Evolutionary conservation across 805 yeast genomes (phyloP).

Genomic region (baker's yeast (Saccharomyces cerevisiae)): DNA sequence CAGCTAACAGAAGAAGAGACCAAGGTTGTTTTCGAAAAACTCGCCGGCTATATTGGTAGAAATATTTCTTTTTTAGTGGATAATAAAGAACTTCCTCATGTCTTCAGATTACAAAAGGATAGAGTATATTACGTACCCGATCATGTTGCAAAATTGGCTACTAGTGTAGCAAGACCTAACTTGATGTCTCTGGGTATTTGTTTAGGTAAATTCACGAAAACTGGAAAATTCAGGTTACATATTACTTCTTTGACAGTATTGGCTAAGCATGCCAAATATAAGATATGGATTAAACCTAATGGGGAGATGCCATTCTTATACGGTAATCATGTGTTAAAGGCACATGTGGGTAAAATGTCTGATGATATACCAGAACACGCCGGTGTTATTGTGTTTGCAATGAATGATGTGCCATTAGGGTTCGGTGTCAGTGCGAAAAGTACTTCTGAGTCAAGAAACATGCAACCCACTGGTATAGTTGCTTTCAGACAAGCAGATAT

Average conservation of each 20-base stretch:
- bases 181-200: conserved; percentile 91
- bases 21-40: conserved; percentile 87
- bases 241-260: conserved; percentile 81
- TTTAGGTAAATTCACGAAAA: conserved; percentile 93
- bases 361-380: conserved; percentile 98
- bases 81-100: conserved; percentile 74
- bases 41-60: conserved; percentile 94
- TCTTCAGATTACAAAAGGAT: conserved; percentile 91
- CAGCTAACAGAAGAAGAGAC: conserved; percentile 95
- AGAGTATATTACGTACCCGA: conserved; percentile 90
- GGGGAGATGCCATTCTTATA: conserved; percentile 98
- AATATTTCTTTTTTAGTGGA: conserved; percentile 84
- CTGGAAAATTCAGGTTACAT: conserved; percentile 92
- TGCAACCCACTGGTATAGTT: conserved; percentile 90
- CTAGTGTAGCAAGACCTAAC: conserved; percentile 80
- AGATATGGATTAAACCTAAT: conserved; percentile 91
- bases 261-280: conserved; percentile 83
- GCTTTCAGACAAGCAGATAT: conserved; percentile 96
- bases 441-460: conserved; percentile 74
- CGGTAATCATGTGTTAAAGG: conserved; percentile 93
- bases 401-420: conserved; percentile 89
- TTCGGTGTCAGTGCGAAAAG: conserved; percentile 93
- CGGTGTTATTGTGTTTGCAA: conserved; percentile 84
- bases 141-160: conserved; percentile 74
- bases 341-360: conserved; percentile 92